Base-by-base conservation (phyloP, 331 rosid species). In the Quercus phellos region DNA sequence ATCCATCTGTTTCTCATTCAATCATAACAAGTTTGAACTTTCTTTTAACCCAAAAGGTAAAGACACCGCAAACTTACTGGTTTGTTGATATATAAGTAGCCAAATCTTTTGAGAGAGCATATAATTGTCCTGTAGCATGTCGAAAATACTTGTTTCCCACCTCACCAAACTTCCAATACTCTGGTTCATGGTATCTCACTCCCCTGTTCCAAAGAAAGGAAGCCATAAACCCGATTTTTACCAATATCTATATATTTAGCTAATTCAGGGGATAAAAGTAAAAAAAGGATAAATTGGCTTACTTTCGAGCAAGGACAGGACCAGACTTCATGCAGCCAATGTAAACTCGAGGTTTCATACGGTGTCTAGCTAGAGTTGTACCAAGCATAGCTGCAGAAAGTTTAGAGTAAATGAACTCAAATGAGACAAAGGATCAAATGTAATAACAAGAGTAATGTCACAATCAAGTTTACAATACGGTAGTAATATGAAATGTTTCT, bases 241-340 rank as follows among this genome's bases (percentile, higher is more conserved):
- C 42, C 77, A 61, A 13, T 55, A 54, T 26, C 27, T 30, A 63
- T 14, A 12, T 2, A 34, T 69, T 50, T 35, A 50, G 42, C 26
- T 18, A 72, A 72, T 70, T 42, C 51, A 60, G 74, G 32, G 12
- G 46, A 38, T 38, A 38, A 38, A 38, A 7, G 46, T 38, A 55
- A 60, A 78, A 35, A 35, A 64, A 27, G 74, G 67, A 64, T 19
- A 35, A 60, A 21, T 51, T 63, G 75, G 76, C 90, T 89, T 88
- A 94, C 98, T 90, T 94, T 74, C 86, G 92, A 76, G 90, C 83
- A 78, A 94, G 92, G 80, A 94, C 98, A 9, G 94, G 98, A 55
- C 98, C 98, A 19, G 97, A 94, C 80, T 94, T 94, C 98, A 94
- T 92, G 89, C 98, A 94, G 68, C 98, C 98, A 77, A 91, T 81